These are phyloP conservation scores for Phytophthora idaei DNA, from an alignment of 352 stramenopile genomes.

Conservation along the genomic window DNA sequence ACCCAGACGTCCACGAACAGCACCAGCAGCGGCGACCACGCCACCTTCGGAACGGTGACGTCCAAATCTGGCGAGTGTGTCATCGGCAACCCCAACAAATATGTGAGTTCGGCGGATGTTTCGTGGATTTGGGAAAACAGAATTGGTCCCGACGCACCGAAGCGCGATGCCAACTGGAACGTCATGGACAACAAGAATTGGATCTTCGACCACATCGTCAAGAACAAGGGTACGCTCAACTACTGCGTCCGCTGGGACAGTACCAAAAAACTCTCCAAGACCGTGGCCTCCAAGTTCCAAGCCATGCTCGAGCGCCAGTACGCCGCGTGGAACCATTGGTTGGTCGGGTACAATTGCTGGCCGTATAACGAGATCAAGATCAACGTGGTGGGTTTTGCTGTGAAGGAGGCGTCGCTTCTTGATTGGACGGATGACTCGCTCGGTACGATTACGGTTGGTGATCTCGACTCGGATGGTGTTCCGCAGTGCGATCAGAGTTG, in stretches of 20 bases:
- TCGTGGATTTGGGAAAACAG: not conserved
- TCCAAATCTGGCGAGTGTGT: not conserved
- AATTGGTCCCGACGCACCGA: not conserved
- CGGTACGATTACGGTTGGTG: constrained; percentile 25
- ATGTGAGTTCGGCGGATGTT: not conserved
- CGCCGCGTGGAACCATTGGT: not conserved
- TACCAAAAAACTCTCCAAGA: not conserved
- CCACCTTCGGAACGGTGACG: not conserved
- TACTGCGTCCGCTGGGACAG: not conserved
- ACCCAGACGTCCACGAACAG: constrained; percentile 18
- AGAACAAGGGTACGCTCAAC: not conserved
- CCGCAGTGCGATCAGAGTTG: constrained; percentile 32
- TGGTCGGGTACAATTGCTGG: constrained; percentile 25
- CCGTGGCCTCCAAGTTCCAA: not conserved
- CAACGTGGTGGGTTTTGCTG: constrained; percentile 24
- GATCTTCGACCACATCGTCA: not conserved
- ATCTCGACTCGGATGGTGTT: constrained; percentile 26
- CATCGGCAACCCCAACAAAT: not conserved
- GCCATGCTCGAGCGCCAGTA: not conserved
- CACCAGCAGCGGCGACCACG: constrained; percentile 15
- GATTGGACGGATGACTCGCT: constrained; percentile 46
- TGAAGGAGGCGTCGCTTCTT: constrained; percentile 23
- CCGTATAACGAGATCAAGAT: constrained; percentile 31
- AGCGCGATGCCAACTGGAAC: not conserved
- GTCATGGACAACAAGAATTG: not conserved